Conservation (phyloP, 768 basidiomycete species). For the Scleroderma bovista region DNA sequence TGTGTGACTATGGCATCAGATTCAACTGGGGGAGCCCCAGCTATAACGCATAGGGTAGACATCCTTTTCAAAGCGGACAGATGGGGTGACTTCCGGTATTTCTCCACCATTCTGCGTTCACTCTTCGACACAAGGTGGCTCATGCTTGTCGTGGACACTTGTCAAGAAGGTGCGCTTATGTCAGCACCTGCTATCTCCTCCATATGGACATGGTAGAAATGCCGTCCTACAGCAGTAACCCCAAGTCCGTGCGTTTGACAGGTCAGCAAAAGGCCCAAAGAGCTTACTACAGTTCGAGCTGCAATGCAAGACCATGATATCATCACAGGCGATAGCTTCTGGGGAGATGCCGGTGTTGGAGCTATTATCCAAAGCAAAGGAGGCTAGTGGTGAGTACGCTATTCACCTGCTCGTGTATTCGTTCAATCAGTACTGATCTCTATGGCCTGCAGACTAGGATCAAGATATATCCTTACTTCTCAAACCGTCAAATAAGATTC, state of each 20-base stretch:
- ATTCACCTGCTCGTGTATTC: background rate
- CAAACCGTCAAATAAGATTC: constrained; percentile 6
- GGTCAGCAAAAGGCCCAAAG: constrained; percentile 9
- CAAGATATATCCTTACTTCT: constrained; percentile 14
- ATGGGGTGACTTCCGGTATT: no score
- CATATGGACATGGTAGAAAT: no score
- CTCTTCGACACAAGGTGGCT: no score
- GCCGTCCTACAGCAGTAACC: background rate
- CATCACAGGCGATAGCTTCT: constrained; percentile 8
- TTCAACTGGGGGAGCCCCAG: no score
- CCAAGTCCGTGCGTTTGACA: background rate
- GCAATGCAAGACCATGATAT: constrained; percentile 13
- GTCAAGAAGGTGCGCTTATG: no score
- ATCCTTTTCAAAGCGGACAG: no score
- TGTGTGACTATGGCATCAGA: no score
- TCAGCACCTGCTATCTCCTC: no score
- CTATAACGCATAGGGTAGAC: no score
- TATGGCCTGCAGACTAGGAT: constrained; percentile 7
- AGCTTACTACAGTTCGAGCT: constrained; percentile 21
- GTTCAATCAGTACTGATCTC: background rate
- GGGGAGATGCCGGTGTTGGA: constrained; percentile 13
- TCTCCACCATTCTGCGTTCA: no score
- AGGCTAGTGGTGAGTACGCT: constrained; percentile 3
- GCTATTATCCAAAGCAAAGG: constrained; percentile 9
- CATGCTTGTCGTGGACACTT: no score